Percentiles rank a stretch among this genome's conserved stretches.
These are phyloP conservation scores for Forsythia suspensa DNA, from an alignment of 257 asterid genomes.

Conservation along the genomic window DNA sequence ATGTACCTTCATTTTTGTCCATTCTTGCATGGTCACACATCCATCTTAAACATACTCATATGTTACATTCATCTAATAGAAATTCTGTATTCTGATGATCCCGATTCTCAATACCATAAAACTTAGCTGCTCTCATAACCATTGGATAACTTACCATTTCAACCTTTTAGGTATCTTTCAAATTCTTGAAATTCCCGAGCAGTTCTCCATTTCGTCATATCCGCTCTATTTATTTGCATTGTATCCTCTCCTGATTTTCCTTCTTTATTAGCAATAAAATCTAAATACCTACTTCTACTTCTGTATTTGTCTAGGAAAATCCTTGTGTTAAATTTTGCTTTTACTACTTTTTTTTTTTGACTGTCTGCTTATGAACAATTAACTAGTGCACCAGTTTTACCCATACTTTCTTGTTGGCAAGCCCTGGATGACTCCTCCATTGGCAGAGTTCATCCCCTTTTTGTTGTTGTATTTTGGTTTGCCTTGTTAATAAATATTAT, in stretches of 20 bases:
- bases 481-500: too few species aligned
- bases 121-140: background rate
- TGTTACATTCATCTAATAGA: too few species aligned
- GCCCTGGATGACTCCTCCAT: background rate
- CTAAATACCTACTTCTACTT: background rate
- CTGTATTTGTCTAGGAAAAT: background rate
- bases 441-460: too few species aligned
- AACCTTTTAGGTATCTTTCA: background rate
- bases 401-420: background rate
- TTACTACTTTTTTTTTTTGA: background rate
- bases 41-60: background rate
- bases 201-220: background rate
- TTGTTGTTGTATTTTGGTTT: too few species aligned
- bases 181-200: background rate
- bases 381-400: background rate
- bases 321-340: background rate
- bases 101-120: background rate
- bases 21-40: background rate
- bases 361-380: background rate
- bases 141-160: background rate
- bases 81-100: background rate
- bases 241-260: background rate
- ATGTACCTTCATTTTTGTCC: background rate
- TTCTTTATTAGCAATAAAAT: background rate
- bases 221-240: background rate